Conservation (phyloP, 1,139 yeast species). For the Yamadazyma oceani region DNA sequence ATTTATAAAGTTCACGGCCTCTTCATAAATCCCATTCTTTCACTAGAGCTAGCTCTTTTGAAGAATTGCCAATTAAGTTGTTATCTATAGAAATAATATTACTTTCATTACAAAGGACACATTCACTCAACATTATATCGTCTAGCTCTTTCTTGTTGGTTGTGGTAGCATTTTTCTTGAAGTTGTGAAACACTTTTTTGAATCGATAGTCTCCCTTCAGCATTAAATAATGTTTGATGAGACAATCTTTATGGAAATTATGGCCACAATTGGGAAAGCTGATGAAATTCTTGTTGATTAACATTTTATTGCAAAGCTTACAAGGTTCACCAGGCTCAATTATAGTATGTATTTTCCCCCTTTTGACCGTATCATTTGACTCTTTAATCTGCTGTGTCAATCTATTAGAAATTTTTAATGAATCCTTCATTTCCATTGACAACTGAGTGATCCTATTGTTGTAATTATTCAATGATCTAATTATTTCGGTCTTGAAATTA, state of each 20-base stretch:
- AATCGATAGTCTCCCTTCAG: conserved; percentile 67
- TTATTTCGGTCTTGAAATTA: conserved; percentile 80
- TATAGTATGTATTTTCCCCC: conserved; percentile 37
- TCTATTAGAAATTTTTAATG: conserved; percentile 61
- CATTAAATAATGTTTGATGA: conserved; percentile 57
- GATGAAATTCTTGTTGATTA: conserved; percentile 72
- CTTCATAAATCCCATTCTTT: conserved; percentile 27
- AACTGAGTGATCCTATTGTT: conserved; percentile 63
- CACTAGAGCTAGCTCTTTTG: conserved; percentile 20
- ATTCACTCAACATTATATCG: conserved; percentile 59
- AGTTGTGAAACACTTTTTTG: conserved; percentile 57
- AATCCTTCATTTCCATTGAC: conserved; percentile 74
- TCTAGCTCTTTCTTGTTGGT: conserved; percentile 51
- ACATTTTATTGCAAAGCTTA: conserved; percentile 61
- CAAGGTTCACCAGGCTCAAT: conserved; percentile 89
- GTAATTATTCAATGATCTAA: conserved; percentile 71
- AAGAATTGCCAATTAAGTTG: conserved; percentile 26
- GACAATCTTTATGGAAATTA: conserved; percentile 86
- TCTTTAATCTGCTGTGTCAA: conserved; percentile 59
- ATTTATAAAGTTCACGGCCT: not conserved
- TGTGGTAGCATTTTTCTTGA: conserved; percentile 45
- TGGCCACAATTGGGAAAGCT: conserved; percentile 87
- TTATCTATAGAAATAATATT: conserved; percentile 72
- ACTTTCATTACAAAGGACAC: conserved; percentile 78
- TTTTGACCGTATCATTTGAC: conserved; percentile 45